Conservation (phyloP, 768 basidiomycete species). For the Leucocoprinus leucothites region DNA sequence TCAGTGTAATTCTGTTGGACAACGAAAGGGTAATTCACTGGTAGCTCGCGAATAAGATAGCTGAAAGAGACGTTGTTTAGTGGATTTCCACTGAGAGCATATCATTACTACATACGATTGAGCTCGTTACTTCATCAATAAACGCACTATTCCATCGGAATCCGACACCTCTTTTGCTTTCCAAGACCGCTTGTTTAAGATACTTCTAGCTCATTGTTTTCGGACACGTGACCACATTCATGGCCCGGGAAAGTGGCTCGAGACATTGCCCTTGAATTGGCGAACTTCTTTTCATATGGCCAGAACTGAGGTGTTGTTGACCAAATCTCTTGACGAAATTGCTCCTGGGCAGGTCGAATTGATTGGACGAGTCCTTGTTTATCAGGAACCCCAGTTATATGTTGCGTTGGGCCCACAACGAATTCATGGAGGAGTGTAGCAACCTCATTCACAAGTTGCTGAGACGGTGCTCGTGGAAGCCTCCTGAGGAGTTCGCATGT, state of each 20-base stretch:
- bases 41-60: constrained; percentile 67
- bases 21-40: constrained; percentile 62
- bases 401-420: constrained; percentile 34
- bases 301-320: constrained; percentile 9
- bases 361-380: constrained; percentile 51
- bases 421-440: constrained; percentile 46
- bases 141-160: constrained; percentile 12
- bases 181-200: background rate
- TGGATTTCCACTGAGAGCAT: too few species aligned
- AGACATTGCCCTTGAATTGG: background rate
- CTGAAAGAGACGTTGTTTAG: background rate
- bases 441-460: constrained; percentile 57
- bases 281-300: constrained; percentile 9
- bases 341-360: constrained; percentile 47
- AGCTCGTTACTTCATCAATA: constrained; percentile 25
- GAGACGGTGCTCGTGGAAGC: constrained; percentile 51
- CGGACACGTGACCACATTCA: constrained; percentile 24
- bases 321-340: constrained; percentile 46
- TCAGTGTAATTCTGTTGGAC: constrained; percentile 51
- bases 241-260: background rate
- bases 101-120: constrained; percentile 2
- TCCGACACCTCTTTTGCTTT: background rate
- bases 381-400: constrained; percentile 52
- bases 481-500: constrained; percentile 28
- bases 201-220: background rate